These are phyloP conservation scores for Claviceps cyperi DNA, from an alignment of 2,329 filamentous ascomycete species.

Conservation along the genomic window DNA sequence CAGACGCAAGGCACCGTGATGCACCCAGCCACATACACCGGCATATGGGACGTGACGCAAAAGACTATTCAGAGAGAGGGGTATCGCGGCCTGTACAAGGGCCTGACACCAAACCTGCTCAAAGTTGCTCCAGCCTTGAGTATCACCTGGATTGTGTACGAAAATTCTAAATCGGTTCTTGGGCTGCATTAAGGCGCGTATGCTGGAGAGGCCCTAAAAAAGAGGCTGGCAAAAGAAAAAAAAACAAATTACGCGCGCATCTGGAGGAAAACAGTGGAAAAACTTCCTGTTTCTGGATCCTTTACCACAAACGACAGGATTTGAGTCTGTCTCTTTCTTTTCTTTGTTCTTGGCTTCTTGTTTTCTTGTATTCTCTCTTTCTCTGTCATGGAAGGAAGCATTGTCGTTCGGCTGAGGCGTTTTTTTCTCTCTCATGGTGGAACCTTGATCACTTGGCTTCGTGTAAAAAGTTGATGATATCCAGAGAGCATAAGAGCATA, in stretches of 20 bases:
- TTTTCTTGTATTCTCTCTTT: neutral
- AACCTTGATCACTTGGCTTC: neutral
- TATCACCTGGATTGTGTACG: constrained; percentile 88
- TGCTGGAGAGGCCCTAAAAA: neutral
- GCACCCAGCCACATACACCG: constrained; percentile 79
- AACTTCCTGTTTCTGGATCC: too few relatives aligned
- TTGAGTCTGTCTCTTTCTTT: too few relatives aligned
- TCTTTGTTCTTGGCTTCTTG: too few relatives aligned
- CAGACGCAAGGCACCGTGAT: constrained; percentile 92
- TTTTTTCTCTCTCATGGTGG: too few relatives aligned
- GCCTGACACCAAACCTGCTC: constrained; percentile 82
- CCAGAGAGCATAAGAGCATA: constrained; percentile 9
- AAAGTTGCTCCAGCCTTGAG: constrained; percentile 94
- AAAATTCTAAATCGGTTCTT: constrained; percentile 69
- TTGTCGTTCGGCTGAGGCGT: too few relatives aligned
- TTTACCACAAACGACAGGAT: too few relatives aligned
- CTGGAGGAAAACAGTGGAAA: neutral
- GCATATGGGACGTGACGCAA: constrained; percentile 75
- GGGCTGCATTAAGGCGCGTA: constrained; percentile 24
- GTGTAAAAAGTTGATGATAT: neutral
- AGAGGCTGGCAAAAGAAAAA: neutral
- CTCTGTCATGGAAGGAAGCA: neutral
- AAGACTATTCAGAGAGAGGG: constrained; percentile 79
- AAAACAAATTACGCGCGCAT: neutral
- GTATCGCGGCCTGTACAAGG: constrained; percentile 77